Evolutionary conservation across 176 grass and related monocot species (phyloP).

Genomic region (Aegilops sharonensis): DNA sequence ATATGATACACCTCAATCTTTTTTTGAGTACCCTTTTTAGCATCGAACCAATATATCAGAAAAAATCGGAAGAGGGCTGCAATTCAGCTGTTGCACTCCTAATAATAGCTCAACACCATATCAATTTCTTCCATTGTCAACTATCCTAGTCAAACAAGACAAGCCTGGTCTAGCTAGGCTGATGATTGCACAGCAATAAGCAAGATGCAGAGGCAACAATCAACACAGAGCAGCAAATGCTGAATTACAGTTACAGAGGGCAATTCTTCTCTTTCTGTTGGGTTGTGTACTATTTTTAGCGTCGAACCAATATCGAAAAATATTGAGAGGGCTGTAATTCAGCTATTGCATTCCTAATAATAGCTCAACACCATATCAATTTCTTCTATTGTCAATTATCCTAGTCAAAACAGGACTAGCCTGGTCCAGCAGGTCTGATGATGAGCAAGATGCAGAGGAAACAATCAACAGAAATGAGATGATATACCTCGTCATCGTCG

Average conservation of each 20-base stretch:
- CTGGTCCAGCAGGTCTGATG: neutral
- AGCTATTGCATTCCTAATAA: no score
- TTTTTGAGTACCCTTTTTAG: neutral
- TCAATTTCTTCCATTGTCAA: neutral
- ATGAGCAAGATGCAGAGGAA: neutral
- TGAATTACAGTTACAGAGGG: no score
- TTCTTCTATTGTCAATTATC: neutral
- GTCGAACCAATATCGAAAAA: neutral
- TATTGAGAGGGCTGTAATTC: neutral
- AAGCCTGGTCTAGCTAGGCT: no score
- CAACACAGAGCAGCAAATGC: no score
- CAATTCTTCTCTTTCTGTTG: no score
- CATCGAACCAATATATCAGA: neutral
- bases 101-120: no score
- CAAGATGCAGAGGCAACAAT: no score
- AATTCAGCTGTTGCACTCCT: neutral
- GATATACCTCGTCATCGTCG: constrained; percentile 43
- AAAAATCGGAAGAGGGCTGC: neutral
- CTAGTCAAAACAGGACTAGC: constrained; percentile 1
- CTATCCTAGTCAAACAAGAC: neutral
- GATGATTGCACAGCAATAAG: no score
- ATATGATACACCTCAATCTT: neutral
- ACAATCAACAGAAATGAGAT: neutral
- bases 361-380: neutral
- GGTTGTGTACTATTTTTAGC: neutral